Evolutionary conservation across 202 grass and related monocot genomes (phyloP).

Genomic region (Setaria viridis): DNA sequence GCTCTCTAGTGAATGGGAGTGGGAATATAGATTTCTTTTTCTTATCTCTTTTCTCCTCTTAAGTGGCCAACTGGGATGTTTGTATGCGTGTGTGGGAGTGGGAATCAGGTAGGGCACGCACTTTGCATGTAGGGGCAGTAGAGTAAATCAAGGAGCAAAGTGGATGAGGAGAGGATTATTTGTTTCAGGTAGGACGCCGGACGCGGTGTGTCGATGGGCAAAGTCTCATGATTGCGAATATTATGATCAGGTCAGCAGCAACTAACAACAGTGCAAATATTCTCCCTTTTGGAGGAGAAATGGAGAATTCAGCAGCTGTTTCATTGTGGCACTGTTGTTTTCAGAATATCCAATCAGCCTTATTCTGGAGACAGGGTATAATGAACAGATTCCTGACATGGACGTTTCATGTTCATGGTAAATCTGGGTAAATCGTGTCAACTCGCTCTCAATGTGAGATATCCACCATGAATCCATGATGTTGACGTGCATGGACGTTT

Average conservation of each 20-base stretch:
- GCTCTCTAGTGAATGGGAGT: slow-evolving; percentile 56
- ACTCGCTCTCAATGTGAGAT: slow-evolving; percentile 33
- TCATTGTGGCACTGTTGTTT: slow-evolving; percentile 40
- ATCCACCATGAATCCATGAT: slow-evolving; percentile 24
- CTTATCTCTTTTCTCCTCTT: neutral
- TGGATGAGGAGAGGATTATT: slow-evolving; percentile 49
- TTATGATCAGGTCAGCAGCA: slow-evolving; percentile 47
- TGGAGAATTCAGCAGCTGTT: slow-evolving; percentile 22
- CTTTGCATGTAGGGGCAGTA: slow-evolving; percentile 23
- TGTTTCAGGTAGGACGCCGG: slow-evolving; percentile 48
- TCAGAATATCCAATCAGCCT: slow-evolving; percentile 46
- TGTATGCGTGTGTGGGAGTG: slow-evolving; percentile 4
- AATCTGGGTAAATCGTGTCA: too few species aligned
- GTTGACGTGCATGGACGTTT: slow-evolving; percentile 5
- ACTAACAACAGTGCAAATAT: slow-evolving; percentile 51
- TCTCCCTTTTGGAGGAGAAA: slow-evolving; percentile 33
- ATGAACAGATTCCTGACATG: slow-evolving; percentile 45
- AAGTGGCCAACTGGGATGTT: slow-evolving; percentile 35
- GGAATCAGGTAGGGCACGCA: slow-evolving; percentile 56
- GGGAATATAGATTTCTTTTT: slow-evolving; percentile 51
- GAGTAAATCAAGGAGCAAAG: slow-evolving; percentile 36
- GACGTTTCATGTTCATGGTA: too few species aligned
- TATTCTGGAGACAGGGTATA: slow-evolving; percentile 28
- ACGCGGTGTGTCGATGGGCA: slow-evolving; percentile 63
- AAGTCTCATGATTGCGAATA: slow-evolving; percentile 60